A percentile compares a stretch with the other conserved stretches of the same genome.
Evolutionary conservation across 2,329 filamentous ascomycete species (phyloP).

Genomic region (Hawksworthiomyces lignivorus): DNA sequence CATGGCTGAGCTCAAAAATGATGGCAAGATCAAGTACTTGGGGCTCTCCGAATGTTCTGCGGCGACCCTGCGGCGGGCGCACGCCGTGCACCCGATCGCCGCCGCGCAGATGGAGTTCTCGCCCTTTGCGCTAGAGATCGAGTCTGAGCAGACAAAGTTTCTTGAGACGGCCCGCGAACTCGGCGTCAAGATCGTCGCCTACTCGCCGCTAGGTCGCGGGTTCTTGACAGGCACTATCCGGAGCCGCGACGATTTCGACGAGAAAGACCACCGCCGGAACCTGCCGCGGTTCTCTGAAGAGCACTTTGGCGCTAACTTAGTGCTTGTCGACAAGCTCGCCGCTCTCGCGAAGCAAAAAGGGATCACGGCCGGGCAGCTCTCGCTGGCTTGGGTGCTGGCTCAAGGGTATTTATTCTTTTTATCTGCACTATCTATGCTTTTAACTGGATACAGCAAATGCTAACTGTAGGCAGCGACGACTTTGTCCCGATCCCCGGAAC

Average conservation of each 20-base stretch:
- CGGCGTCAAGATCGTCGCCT: constrained; percentile 47
- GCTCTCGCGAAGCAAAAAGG: constrained; percentile 45
- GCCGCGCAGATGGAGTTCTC: constrained; percentile 45
- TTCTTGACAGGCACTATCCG: constrained; percentile 45
- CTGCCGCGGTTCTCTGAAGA: constrained; percentile 39
- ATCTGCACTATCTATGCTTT: too few relatives aligned
- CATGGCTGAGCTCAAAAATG: constrained; percentile 34
- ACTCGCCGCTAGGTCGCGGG: constrained; percentile 52
- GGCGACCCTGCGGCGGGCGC: constrained; percentile 38
- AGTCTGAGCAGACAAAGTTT: constrained; percentile 24
- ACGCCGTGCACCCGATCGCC: constrained; percentile 36
- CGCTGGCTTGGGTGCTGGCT: constrained; percentile 54
- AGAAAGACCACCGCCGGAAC: constrained; percentile 36
- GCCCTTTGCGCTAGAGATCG: constrained; percentile 39
- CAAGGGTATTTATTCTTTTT: constrained; percentile 33
- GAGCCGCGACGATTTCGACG: constrained; percentile 32
- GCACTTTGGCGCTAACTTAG: constrained; percentile 48
- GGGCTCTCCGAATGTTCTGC: constrained; percentile 39
- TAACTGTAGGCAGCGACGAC: constrained; percentile 27
- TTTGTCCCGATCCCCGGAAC: constrained; percentile 51
- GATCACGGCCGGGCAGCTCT: constrained; percentile 47
- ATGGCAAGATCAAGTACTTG: constrained; percentile 30
- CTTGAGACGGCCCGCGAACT: constrained; percentile 33
- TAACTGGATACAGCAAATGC: too few relatives aligned
- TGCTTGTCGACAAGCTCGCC: constrained; percentile 41